Evolutionary conservation across 2,329 filamentous ascomycete genomes (phyloP), one percentile per base, ranked within the genome.

Genomic region (Ceratocystis lukuohia): DNA sequence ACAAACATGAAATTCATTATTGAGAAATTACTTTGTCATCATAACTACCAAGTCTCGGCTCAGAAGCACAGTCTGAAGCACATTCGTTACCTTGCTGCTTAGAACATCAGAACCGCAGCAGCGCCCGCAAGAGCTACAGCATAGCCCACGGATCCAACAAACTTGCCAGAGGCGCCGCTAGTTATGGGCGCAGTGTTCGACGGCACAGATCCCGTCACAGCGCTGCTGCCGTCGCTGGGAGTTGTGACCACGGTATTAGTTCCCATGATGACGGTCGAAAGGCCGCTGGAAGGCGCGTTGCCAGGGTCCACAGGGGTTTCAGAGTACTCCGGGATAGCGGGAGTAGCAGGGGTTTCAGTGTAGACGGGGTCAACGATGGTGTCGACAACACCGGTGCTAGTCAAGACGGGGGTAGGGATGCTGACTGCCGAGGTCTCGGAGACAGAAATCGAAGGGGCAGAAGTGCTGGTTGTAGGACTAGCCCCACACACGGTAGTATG

Each of bases 401-500:
- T 70, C 6, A 72, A 69, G 50, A 73, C 67, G 33, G 70, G n/a
- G 5, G 48, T 28, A 62, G 45, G 22, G n/a, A 50, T 64, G 48
- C 44, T 41, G 12, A 44, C 33, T 5, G 25, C 33, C 8, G 62
- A 68, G 44, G 68, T 53, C 5, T 69, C 68, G 0, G 69, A 37
- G 17, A 71, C 69, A 28, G 70, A 70, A 56, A 61, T 68, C 6
- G 69, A 63, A n/a, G 68, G 46, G 15, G 69, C 62, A 17, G 57
- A 61, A 22, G 62, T 37, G 4, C 67, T 61, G 57, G 69, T 71
- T 15, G 73, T 69, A 2, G 76, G 73, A 67, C 76, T 70, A 6
- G 73, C 71, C 17, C 76, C 76, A 68, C 79, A 80, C 20, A 78
- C 77, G 0, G 77, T 78, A 1, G 77, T 79, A 68, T 77, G 77